Evolutionary conservation across 169 alveolate genomes (phyloP), one percentile per base, ranked within the genome.

Genomic region (Plasmodium chabaudi): DNA sequence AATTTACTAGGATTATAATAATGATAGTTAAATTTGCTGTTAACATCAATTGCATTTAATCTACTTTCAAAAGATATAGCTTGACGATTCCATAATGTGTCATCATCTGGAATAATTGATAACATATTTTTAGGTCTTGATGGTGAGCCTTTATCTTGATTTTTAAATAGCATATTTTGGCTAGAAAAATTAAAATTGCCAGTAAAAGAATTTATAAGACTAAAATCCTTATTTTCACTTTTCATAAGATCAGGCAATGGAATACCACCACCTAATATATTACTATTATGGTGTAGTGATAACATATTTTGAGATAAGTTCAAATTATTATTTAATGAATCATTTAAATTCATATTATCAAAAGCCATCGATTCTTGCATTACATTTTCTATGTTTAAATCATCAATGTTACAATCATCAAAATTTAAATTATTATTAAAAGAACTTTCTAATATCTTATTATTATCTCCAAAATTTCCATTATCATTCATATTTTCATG

Each of bases 281-380:
- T 75, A 23, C 69, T 55, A n/a, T 63, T 49, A 1, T 75, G 51
- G 15, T 67, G 73, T 25, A 74, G 60, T 21, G 88, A 60, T 47
- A 74, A 61, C 12, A 63, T 25, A 21, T 65, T 74, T 60, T 74
- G 88, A 27, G 82, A 65, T 51, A 67, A 67, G 53, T 79, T 64
- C 17, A 79, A 53, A 79, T 79, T 65, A 57, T 65, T 79, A 21
- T 60, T 71, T 13, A 47, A 9, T 15, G 82, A 79, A 67, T 79
- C 69, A 60, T 67, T 79, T 61, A 74, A 74, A 74, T 74, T 74
- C 72, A 79, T 56, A 46, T 67, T 79, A 17, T 79, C 89, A 79
- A 79, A 79, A 27, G 39, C 64, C 46, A 79, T n/a, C 19, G 89
- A 79, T 67, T 79, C 89, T 53, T 79, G 89, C 89, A 79, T 79